These are phyloP conservation scores for Zygnema cylindricum DNA, from an alignment of 139 green algal genomes.

Conservation along the genomic window DNA sequence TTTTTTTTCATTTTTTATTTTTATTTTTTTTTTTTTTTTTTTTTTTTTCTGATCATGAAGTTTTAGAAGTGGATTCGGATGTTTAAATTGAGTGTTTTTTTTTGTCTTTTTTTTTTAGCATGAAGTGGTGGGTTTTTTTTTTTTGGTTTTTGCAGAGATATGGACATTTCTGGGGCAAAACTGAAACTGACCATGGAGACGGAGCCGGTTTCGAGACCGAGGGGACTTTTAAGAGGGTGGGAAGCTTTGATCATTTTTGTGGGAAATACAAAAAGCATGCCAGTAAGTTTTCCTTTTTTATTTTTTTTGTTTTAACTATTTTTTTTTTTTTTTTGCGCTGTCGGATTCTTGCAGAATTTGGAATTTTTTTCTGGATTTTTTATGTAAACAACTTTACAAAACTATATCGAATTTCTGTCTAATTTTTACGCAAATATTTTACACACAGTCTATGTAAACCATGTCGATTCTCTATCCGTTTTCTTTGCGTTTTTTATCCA, in stretches of 20 bases:
- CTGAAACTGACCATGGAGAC: slow-evolving; percentile 24
- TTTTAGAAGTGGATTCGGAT: background rate
- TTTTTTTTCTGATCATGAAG: background rate
- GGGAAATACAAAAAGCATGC: slow-evolving; percentile 41
- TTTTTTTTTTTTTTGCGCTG: background rate
- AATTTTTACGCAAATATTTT: background rate
- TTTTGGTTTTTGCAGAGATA: background rate
- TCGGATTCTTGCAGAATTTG: background rate
- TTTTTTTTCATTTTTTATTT: no score
- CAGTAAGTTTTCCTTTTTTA: background rate
- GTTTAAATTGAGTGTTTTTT: background rate
- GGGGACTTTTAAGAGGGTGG: background rate
- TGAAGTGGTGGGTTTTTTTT: background rate
- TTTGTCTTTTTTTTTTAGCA: background rate
- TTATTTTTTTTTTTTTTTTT: background rate
- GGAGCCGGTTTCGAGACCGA: background rate
- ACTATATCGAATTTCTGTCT: background rate
- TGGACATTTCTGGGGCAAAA: background rate
- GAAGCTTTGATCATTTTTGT: background rate
- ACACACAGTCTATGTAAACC: background rate
- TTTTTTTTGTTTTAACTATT: background rate
- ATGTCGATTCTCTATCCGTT: background rate
- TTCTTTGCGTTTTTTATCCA: background rate
- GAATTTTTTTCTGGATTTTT: background rate
- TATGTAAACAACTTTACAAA: background rate